Base-by-base conservation (phyloP, 768 basidiomycete species). In the Amyloporia xantha region DNA sequence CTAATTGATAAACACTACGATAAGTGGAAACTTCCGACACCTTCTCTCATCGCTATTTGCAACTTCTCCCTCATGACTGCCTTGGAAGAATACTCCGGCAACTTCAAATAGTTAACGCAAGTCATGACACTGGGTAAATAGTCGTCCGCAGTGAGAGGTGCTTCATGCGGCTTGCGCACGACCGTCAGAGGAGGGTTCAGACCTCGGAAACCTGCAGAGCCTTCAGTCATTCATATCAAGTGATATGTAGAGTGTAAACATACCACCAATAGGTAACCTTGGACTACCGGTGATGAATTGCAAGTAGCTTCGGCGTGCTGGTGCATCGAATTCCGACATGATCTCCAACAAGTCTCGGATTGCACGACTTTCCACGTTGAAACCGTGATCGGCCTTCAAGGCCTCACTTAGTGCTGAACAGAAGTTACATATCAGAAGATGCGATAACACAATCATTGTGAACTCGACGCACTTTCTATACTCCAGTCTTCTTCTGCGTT, bases 51-150 rank as follows among this genome's bases (percentile, higher is more conserved):
- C 30, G 96, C 95, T 26, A 79, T 73, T 44, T 73, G 72, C 56
- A 99, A 67, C 64, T 92, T 95, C 65, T 89, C 82, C 59, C 71
- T 75, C 82, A 98, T 86, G 33, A 90, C 81, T 28, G 73, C 77
- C 67, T 88, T 92, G 23, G 85, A 83, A 48, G 88, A 91, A 65
- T 98, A 98, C 61, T 97, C 93, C 0, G 95, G 95, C 55, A 97
- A 72, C 67, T 99, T 99, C 61, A 99, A 71, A 63, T 92, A 95
- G 67, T 93, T 92, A 52, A 92, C 94, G 66, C 96, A 99, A 3
- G 96, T 98, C 96, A 98, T 98, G 25, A 97, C 94, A 59, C 91
- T 94, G 0, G 94, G 94, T 24, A 98, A 74, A 63, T 96, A 94
- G 61, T 96, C 91, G 63, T 98, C 92, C 5, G 95, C 89, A 5